Evolutionary conservation across 345 rosid species (phyloP).

Genomic region (Boechera divaricarpa): DNA sequence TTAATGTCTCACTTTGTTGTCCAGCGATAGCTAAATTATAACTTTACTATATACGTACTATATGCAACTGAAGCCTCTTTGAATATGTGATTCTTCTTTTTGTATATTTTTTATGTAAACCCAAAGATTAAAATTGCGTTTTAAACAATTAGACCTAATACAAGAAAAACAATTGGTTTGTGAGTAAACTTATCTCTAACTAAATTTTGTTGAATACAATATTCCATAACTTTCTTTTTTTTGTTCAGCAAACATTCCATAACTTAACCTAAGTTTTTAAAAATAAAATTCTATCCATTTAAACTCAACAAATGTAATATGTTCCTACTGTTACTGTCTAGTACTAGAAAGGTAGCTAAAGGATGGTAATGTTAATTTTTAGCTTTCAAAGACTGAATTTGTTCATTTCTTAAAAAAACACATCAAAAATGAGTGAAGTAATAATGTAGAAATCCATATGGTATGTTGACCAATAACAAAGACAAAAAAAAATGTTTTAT

Average conservation of each 20-base stretch:
- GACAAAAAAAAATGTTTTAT: not conserved
- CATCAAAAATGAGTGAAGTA: not conserved
- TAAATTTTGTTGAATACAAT: too few species aligned
- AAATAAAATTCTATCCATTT: not conserved
- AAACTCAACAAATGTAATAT: not conserved
- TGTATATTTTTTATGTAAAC: too few species aligned
- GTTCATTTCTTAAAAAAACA: not conserved
- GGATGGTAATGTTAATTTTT: not conserved
- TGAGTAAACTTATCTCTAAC: too few species aligned
- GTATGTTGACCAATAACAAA: conserved; percentile 8
- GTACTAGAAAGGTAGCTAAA: too few species aligned
- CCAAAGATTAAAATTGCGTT: too few species aligned
- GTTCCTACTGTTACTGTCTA: too few species aligned
- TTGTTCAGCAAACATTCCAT: too few species aligned
- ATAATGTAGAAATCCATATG: not conserved
- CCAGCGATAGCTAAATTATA: not conserved
- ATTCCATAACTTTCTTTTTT: too few species aligned
- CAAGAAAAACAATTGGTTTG: not conserved
- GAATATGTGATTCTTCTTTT: not conserved
- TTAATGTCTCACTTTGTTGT: not conserved
- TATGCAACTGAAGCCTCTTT: conserved; percentile 3
- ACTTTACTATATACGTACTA: not conserved
- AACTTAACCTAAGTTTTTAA: not conserved
- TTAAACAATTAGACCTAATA: not conserved
- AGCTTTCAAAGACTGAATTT: not conserved